phyloP scores from a whole-genome alignment of 2,329 filamentous ascomycete genomes.

The Plenodomus lindquistii region DNA sequence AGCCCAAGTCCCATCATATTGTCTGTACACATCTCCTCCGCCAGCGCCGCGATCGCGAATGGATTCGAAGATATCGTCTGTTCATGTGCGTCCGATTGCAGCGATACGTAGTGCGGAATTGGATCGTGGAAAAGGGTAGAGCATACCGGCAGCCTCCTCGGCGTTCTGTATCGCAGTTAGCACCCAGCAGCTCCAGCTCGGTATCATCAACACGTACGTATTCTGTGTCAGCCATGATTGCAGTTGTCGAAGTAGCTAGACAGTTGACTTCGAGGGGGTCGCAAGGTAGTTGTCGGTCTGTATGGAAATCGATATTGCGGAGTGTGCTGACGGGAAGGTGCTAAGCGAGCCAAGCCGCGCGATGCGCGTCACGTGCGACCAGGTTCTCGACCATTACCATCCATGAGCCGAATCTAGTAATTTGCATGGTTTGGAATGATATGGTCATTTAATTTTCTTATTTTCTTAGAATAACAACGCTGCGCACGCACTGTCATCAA shows the following conservation, averaged over 20 bases:
- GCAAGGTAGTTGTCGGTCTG: constrained; percentile 35
- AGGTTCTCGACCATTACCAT: not conserved
- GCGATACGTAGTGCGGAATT: constrained; percentile 1
- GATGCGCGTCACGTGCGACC: not conserved
- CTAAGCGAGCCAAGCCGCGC: constrained; percentile 14
- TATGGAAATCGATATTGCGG: constrained; percentile 7
- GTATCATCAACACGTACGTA: constrained; percentile 67
- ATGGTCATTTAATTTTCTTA: no score
- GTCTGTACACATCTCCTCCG: constrained; percentile 1
- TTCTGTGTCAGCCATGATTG: constrained; percentile 85
- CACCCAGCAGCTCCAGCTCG: not conserved
- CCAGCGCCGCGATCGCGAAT: not conserved
- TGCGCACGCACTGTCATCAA: no score
- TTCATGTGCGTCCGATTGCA: constrained; percentile 12
- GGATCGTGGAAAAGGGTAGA: constrained; percentile 15
- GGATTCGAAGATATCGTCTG: constrained; percentile 3
- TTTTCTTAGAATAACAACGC: no score
- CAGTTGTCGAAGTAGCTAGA: constrained; percentile 53
- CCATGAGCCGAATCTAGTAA: not conserved
- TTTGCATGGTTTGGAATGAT: not conserved
- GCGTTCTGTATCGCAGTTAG: constrained; percentile 68
- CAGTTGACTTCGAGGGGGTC: constrained; percentile 44
- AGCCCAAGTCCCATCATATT: constrained; percentile 24
- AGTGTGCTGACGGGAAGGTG: constrained; percentile 8
- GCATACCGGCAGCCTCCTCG: constrained; percentile 86